phyloP scores from a whole-genome alignment of 108 stramenopile genomes.

The Stephanodiscus minutulus region DNA sequence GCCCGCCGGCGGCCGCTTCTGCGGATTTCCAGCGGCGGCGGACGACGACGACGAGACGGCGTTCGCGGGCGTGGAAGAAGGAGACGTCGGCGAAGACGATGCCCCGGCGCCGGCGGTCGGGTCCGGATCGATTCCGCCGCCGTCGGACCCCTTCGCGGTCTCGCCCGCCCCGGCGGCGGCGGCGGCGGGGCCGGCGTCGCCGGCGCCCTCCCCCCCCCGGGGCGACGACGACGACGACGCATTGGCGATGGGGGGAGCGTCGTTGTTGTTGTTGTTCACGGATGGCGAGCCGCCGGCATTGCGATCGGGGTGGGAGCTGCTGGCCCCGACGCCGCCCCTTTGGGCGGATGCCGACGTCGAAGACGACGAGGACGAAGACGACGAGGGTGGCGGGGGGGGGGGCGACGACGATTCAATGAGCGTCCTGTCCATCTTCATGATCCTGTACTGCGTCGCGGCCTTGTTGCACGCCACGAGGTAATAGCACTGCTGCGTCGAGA shows the following conservation, averaged over 20 bases:
- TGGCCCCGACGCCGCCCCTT: background rate
- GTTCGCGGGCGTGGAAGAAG: background rate
- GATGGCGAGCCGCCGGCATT: background rate
- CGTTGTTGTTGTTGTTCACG: background rate
- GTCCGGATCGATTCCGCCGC: background rate
- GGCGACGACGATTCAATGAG: slow-evolving; percentile 58
- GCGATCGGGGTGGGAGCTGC: background rate
- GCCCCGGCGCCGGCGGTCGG: background rate
- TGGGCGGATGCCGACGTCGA: background rate
- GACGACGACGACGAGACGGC: too few species aligned
- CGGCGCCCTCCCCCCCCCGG: too few species aligned
- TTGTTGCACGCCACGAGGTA: slow-evolving; percentile 81
- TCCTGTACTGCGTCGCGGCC: slow-evolving; percentile 61
- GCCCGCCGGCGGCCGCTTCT: background rate
- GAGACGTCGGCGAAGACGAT: background rate
- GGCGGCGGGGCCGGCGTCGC: too few species aligned
- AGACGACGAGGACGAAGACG: background rate
- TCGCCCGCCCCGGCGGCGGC: background rate
- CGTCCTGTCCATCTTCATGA: slow-evolving; percentile 87
- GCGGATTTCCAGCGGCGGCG: background rate
- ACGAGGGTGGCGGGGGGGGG: too few species aligned
- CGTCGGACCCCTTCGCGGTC: background rate
- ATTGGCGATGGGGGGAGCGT: too few species aligned
- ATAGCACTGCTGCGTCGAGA: slow-evolving; percentile 79
- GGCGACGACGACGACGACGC: too few species aligned